These are phyloP conservation scores for Nicotiana rustica DNA, from an alignment of 305 asterid genomes.

Conservation along the genomic window DNA sequence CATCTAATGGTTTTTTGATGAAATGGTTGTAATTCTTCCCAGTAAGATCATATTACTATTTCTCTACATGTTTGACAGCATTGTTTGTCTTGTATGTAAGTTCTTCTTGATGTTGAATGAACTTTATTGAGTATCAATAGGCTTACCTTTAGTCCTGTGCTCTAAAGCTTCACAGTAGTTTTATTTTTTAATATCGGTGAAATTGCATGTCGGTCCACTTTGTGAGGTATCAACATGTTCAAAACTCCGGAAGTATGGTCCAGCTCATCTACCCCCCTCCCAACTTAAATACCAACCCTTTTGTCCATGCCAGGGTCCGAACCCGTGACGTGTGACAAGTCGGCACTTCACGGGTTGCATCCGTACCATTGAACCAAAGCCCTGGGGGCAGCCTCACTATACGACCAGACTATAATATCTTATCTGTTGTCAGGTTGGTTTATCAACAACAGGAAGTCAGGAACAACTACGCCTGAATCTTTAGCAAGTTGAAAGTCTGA, in stretches of 20 bases:
- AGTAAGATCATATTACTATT: conserved; percentile 14
- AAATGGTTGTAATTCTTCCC: conserved; percentile 26
- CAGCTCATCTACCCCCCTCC: not conserved
- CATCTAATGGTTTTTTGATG: not conserved
- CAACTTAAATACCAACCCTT: not conserved
- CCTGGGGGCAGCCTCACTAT: not conserved
- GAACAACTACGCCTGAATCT: too few relatives aligned
- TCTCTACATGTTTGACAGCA: conserved; percentile 1
- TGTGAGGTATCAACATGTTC: conserved; percentile 18
- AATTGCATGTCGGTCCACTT: not conserved
- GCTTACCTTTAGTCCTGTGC: not conserved
- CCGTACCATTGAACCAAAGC: not conserved
- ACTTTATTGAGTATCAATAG: not conserved
- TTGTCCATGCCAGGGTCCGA: not conserved
- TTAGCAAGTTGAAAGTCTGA: too few relatives aligned
- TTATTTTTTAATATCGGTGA: not conserved
- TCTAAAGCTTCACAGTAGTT: not conserved
- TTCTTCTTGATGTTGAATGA: conserved; percentile 24
- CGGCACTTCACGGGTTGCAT: not conserved
- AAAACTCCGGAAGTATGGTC: not conserved
- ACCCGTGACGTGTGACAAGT: not conserved
- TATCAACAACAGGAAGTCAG: not conserved
- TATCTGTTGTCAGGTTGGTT: not conserved
- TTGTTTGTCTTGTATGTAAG: conserved; percentile 2
- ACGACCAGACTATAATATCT: not conserved